phyloP scores from a whole-genome alignment of 2,329 filamentous ascomycete genomes.

The Aschersonia sp. region DNA sequence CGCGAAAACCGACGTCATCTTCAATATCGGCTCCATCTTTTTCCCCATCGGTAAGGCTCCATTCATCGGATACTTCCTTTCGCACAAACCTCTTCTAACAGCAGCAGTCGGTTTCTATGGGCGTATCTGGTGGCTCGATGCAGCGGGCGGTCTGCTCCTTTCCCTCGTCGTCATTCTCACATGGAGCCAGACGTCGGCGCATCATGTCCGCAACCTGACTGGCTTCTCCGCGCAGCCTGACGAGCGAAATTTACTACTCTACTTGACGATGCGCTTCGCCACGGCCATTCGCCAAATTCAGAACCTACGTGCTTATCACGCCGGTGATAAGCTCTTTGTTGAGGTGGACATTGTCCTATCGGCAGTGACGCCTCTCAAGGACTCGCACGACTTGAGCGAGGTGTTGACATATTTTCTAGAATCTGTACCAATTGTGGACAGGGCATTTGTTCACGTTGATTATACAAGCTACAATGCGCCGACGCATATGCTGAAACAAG shows the following conservation, averaged over 20 bases:
- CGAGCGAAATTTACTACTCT: conserved; percentile 72
- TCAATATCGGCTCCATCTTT: conserved; percentile 79
- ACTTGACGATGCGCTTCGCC: conserved; percentile 87
- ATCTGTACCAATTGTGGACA: conserved; percentile 64
- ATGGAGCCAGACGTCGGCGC: conserved; percentile 58
- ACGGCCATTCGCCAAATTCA: conserved; percentile 78
- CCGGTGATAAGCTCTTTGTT: conserved; percentile 72
- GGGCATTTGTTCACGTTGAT: conserved; percentile 55
- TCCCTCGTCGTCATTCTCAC: conserved; percentile 66
- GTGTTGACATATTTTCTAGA: conserved; percentile 73
- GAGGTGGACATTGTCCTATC: conserved; percentile 73
- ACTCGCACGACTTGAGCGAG: conserved; percentile 68
- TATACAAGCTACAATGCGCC: conserved; percentile 48
- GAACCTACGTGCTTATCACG: conserved; percentile 71
- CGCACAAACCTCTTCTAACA: background rate
- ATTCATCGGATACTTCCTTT: background rate
- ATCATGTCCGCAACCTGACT: conserved; percentile 68
- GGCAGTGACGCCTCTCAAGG: conserved; percentile 57
- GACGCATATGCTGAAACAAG: conserved; percentile 36
- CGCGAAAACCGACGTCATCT: conserved; percentile 62
- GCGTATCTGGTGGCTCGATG: conserved; percentile 73
- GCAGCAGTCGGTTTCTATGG: conserved; percentile 52
- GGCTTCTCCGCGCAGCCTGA: conserved; percentile 67
- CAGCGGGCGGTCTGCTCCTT: conserved; percentile 63
- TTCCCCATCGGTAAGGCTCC: conserved; percentile 51